phyloP scores from a whole-genome alignment of 352 stramenopile genomes.

The Phytophthora foliorum region DNA sequence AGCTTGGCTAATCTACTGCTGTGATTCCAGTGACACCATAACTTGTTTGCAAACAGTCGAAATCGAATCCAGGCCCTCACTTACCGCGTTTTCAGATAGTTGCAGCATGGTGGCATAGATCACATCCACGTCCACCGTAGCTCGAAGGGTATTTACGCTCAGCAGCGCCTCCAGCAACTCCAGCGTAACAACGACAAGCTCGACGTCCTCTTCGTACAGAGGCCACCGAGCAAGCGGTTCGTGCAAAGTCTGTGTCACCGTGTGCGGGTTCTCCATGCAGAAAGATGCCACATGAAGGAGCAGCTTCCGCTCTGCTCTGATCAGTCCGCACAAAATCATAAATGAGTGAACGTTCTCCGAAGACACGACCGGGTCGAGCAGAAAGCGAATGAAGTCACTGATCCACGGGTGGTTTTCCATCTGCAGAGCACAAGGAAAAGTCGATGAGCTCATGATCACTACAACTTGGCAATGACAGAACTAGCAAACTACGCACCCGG shows the following conservation, averaged over 20 bases:
- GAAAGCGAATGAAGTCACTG: slow-evolving; percentile 48
- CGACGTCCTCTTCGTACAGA: slow-evolving; percentile 73
- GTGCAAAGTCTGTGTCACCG: slow-evolving; percentile 53
- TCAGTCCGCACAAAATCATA: slow-evolving; percentile 51
- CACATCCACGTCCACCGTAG: slow-evolving; percentile 48
- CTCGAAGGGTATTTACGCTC: slow-evolving; percentile 40
- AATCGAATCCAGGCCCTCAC: slow-evolving; percentile 57
- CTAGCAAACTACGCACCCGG: slow-evolving; percentile 33
- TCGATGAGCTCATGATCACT: slow-evolving; percentile 3
- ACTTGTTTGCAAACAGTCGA: slow-evolving; percentile 48
- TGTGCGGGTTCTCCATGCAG: slow-evolving; percentile 47
- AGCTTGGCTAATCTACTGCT: slow-evolving; percentile 22
- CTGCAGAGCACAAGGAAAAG: slow-evolving; percentile 23
- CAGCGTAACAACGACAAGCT: slow-evolving; percentile 62
- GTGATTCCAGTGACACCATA: slow-evolving; percentile 34
- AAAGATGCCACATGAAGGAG: slow-evolving; percentile 49
- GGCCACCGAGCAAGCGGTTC: slow-evolving; percentile 63
- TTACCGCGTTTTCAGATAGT: slow-evolving; percentile 54
- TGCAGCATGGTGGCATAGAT: slow-evolving; percentile 61
- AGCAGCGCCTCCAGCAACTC: slow-evolving; percentile 55
- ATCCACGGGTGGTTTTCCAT: slow-evolving; percentile 57
- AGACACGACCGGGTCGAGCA: slow-evolving; percentile 58
- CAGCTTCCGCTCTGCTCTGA: slow-evolving; percentile 42
- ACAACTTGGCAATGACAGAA: not conserved
- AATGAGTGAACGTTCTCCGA: slow-evolving; percentile 62